Base-by-base conservation (phyloP, 768 basidiomycete genomes). In the Flagelloscypha sp. region DNA sequence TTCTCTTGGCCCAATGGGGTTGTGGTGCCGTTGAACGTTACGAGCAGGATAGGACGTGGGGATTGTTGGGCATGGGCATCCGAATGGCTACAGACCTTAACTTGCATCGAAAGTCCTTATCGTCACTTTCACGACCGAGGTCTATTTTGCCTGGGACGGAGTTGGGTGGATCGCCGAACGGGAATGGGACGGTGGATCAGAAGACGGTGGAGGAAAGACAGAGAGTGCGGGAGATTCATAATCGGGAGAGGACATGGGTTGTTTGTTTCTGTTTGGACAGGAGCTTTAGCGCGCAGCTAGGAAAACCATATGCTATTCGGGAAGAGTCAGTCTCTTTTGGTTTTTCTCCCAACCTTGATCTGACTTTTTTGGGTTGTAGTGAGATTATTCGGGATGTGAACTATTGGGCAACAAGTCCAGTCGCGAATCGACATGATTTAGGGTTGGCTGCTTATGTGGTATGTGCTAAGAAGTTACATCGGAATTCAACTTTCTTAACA, bases 11-110 rank as follows among this genome's bases (percentile, higher is more conserved):
- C 2, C 58, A 89, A 10, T 98, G 88, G 83, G 89, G 92, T 5
- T 82, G 88, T 46, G 92, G 92, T 15, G 92, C 93, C 4, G 90
- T 92, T 15, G 92, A 98, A 56, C 76, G 92, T 6, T 99, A 89
- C 50, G 94, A 99, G 53, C 89, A 94, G 48, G 94, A 99, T 58
- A 79, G 83, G 48, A 97, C 93, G 0, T 98, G 90, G 88, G 54
- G 89, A 45, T 62, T 86, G 11, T 61, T 97, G 17, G 90, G 90
- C 22, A 87, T 92, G 82, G 82, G 72, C 5, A 84, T 83, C 44
- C 88, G 93, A 36, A 92, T 95, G 85, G 95, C 84, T 7, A 94
- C 86, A 10, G 95, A 99, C 58, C 63, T 99, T 22, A 98, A 97
- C 55, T 59, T 99, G 37, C 93, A 98, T 53, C 79, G 93, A 36